Evolutionary conservation across 306 rosid genomes (phyloP).

Genomic region (Cucurbita maxima): DNA sequence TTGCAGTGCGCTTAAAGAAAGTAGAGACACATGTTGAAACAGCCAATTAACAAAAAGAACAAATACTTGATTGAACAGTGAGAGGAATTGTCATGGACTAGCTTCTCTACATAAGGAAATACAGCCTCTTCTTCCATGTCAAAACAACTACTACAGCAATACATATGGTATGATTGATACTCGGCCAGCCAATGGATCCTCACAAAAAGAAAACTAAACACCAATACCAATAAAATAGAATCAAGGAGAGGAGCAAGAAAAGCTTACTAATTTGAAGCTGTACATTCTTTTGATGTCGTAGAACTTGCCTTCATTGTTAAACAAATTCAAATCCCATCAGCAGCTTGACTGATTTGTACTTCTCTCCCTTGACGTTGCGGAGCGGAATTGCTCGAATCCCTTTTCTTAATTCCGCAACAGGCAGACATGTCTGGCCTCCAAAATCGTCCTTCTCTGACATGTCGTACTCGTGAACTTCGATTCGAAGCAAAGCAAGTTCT

Average conservation of each 20-base stretch:
- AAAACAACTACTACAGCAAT: not conserved
- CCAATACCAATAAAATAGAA: not conserved
- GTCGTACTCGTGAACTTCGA: slow-evolving; percentile 95
- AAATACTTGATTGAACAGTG: not conserved
- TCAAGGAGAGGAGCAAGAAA: not conserved
- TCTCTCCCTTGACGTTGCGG: slow-evolving; percentile 41
- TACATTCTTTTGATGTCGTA: not conserved
- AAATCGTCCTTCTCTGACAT: slow-evolving; percentile 96
- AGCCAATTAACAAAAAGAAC: not conserved
- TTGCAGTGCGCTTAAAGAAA: not conserved
- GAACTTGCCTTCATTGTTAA: slow-evolving; percentile 14
- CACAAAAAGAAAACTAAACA: not conserved
- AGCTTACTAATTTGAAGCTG: slow-evolving; percentile 3
- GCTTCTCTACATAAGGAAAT: not conserved
- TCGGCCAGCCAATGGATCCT: not conserved
- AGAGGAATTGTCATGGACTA: not conserved
- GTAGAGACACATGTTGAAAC: not conserved
- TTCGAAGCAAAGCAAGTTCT: slow-evolving; percentile 69
- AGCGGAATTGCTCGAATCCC: slow-evolving; percentile 75
- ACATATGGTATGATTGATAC: not conserved
- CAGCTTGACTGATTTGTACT: slow-evolving; percentile 67
- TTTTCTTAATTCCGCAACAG: slow-evolving; percentile 48
- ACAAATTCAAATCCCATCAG: slow-evolving; percentile 69
- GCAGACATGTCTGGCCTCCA: slow-evolving; percentile 88
- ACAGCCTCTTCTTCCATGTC: not conserved